Conservation (phyloP, 139 green algal genomes). For the Chlamydomonas incerta region DNA sequence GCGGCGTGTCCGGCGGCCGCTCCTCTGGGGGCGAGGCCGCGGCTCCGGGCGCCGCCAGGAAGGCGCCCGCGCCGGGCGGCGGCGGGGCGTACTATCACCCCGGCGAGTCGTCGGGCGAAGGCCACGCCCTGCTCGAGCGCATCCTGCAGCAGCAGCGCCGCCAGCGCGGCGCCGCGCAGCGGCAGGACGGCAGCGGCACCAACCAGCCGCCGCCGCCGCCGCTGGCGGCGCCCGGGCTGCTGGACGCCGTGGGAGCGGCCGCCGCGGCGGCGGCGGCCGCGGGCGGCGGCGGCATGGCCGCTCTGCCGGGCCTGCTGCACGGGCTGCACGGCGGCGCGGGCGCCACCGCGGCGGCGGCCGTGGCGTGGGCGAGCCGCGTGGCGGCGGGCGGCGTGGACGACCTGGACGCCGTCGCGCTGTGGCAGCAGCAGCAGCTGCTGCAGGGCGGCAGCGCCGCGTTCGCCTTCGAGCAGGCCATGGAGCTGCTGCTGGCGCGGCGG, state of each 20-base stretch:
- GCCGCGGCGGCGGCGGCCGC: background rate
- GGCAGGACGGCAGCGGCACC: constrained; percentile 18
- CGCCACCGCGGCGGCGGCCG: background rate
- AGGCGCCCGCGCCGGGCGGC: background rate
- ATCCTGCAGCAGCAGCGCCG: constrained; percentile 34
- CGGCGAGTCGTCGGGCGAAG: background rate
- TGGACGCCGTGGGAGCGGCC: background rate
- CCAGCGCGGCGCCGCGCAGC: background rate
- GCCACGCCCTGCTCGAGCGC: constrained; percentile 4
- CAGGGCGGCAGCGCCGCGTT: constrained; percentile 11
- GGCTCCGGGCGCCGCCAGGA: background rate
- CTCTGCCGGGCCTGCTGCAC: background rate
- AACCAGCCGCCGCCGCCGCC: background rate
- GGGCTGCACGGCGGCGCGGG: background rate
- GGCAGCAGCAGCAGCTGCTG: constrained; percentile 10
- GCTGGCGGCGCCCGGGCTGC: background rate
- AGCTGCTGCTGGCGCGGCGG: constrained; percentile 28
- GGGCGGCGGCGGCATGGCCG: background rate
- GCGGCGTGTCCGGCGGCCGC: background rate
- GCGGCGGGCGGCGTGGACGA: background rate
- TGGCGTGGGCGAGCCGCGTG: background rate
- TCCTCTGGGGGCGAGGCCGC: background rate
- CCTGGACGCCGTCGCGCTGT: background rate
- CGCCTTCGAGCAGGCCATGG: constrained; percentile 29
- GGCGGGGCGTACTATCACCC: constrained; percentile 11